Percentiles rank a stretch among this genome's conserved stretches.
Evolutionary conservation across 2,329 filamentous ascomycete genomes (phyloP).

Genomic region (Aspergillus spinulosporus): DNA sequence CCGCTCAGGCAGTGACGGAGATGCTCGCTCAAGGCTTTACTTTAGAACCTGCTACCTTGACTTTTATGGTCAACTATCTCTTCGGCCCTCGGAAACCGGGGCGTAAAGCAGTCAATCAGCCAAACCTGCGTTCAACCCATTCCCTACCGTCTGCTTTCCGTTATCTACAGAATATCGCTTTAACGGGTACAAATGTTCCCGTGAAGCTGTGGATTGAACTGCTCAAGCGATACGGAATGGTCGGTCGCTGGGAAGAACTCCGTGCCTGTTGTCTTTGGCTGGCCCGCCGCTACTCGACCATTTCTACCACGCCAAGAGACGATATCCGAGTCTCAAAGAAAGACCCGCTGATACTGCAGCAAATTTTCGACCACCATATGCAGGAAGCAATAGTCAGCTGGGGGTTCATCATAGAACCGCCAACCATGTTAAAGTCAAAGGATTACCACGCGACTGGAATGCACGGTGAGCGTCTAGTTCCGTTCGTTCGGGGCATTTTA

Average conservation of each 20-base stretch:
- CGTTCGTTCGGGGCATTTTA: constrained; percentile 42
- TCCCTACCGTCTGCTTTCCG: constrained; percentile 48
- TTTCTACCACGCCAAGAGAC: too few species aligned
- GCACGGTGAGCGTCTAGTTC: constrained; percentile 30
- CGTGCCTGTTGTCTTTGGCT: constrained; percentile 56
- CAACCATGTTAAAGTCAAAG: constrained; percentile 18
- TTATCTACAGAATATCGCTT: constrained; percentile 50
- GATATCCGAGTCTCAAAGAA: constrained; percentile 3
- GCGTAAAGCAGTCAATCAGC: constrained; percentile 26
- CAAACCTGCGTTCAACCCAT: constrained; percentile 35
- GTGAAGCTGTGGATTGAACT: constrained; percentile 57
- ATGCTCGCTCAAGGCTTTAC: constrained; percentile 50
- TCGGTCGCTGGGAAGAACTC: constrained; percentile 53
- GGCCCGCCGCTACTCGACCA: constrained; percentile 39
- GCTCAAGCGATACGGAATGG: constrained; percentile 61
- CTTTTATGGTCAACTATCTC: constrained; percentile 42
- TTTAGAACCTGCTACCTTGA: constrained; percentile 48
- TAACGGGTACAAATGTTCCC: constrained; percentile 45
- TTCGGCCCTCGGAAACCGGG: constrained; percentile 34
- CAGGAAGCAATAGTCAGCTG: constrained; percentile 53
- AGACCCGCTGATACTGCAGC: constrained; percentile 33
- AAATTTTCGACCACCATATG: constrained; percentile 45
- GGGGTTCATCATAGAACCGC: constrained; percentile 46
- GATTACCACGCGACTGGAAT: constrained; percentile 23
- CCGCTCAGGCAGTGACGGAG: constrained; percentile 44